Evolutionary conservation across 129 eudicot species (phyloP), one percentile per base, ranked within the genome.

Genomic region (Pulicaria dysenterica): DNA sequence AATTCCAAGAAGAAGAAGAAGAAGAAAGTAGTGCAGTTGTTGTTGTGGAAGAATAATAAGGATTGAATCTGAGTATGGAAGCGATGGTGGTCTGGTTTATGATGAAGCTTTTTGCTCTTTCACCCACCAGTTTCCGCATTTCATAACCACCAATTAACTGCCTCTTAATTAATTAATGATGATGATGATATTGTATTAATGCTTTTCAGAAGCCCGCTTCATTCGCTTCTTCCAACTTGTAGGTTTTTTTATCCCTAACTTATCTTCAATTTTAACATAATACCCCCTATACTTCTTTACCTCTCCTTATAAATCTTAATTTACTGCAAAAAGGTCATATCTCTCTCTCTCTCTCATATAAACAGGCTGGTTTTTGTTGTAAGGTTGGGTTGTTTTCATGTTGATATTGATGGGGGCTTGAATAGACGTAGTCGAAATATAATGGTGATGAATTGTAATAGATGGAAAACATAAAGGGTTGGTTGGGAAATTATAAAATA

Each of bases 61-160:
- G 69, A 61, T 60, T 53, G 16, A 75, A 65, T 75, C 37, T 66
- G 45, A 58, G 34, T 6, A 70, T 42, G n/a, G 45, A 64, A 17
- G 82, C 37, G 42, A 34, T 38, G 44, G 45, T n/a, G 72, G 80
- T 58, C 1, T 24, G 31, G 11, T 54, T 42, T 65, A 2, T 10
- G 83, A 80, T 70, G 38, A 81, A 63, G 60, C 66, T 65, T 59
- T 64, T 85, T 66, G 87, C 43, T 51, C 62, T 84, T 38, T 83
- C 82, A 10, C 88, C 85, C 61, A 80, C 87, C 54, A 82, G 84
- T 84, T 78, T 84, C 85, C 91, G 81, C 94, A 90, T 88, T 38
- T 42, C 60, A 16, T 38, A 12, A 6, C 72, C 58, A 37, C 38
- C 16, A 51, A 2, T 24, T 24, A 24, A 24, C 36, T n/a, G n/a